Percentiles rank a stretch among this genome's conserved stretches.
phyloP scores from a whole-genome alignment of 2,329 filamentous ascomycete species.

The Fusarium dimerum region DNA sequence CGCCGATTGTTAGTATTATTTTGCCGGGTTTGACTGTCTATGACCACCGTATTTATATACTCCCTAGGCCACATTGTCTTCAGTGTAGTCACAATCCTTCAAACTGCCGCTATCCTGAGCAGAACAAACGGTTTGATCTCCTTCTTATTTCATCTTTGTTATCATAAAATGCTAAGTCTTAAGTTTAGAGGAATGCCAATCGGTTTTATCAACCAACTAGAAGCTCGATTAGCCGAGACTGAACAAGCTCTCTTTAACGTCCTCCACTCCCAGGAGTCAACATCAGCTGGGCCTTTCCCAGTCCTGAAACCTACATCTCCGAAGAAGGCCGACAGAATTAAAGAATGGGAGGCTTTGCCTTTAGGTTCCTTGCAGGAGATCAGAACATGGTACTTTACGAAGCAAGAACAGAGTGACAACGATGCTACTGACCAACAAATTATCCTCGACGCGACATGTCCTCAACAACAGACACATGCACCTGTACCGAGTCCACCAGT shows the following conservation, averaged over 20 bases:
- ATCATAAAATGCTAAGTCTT: background rate
- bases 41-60: background rate
- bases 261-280: constrained; percentile 15
- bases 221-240: constrained; percentile 37
- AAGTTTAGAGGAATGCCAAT: constrained; percentile 35
- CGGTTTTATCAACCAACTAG: constrained; percentile 41
- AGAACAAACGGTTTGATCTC: constrained; percentile 32
- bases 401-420: background rate
- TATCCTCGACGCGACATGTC: background rate
- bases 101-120: constrained; percentile 35
- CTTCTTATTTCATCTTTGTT: background rate
- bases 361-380: constrained; percentile 18
- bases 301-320: constrained; percentile 10
- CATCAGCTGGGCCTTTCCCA: background rate
- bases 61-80: constrained; percentile 29
- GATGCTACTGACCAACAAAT: background rate
- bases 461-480: background rate
- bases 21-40: fast-evolving
- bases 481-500: background rate
- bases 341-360: constrained; percentile 31
- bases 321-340: constrained; percentile 30
- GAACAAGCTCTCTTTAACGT: constrained; percentile 31
- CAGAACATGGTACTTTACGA: constrained; percentile 22
- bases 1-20: constrained; percentile 12
- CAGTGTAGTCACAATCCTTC: constrained; percentile 33